Base-by-base conservation (phyloP, 106 monocot genomes). In the Iris macrosiphon region DNA sequence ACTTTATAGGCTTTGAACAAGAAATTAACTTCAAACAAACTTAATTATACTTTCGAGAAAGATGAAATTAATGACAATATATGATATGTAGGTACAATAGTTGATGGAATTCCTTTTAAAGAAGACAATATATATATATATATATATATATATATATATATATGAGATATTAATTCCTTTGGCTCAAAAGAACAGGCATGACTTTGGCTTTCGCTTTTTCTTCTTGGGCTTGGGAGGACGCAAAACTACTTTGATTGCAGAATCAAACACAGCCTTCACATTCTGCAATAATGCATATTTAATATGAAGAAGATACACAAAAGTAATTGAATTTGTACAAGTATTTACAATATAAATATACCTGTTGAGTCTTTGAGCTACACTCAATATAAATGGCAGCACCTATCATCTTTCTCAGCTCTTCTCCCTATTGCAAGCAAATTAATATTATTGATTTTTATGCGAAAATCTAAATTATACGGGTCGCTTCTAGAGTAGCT, bases 331-430 rank as follows among this genome's bases (percentile, higher is more conserved):
- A 5, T 8, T 20, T 20, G 18, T 19, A 3, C 2, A 3, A 45
- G 24, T 3, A 43, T 26, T 31, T 40, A 17, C 13, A 11, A 21
- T 46, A 15, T 45, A 48, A 0, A 14, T 35, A 37, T 68, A 79
- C 80, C 69, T 79, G 76, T 40, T 79, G 76, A 33, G 79, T 86
- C 61, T 86, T 86, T 30, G 85, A 86, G 57, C 85, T 86, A 70
- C 85, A 86, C 18, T 86, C 85, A 9, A 86, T 71, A 65, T 80
- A 86, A 17, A 62, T 54, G 33, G 80, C 69, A 30, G 85, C 76
- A 9, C 80, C 85, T 26, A 86, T 80, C 49, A 45, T 24, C 60
- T 77, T 80, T 53, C 68, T 80, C 33, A 86, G 55, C 50, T 86
- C 85, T 49, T 86, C 85, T 54, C 85, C 85, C 85, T 85, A 10